phyloP scores from a whole-genome alignment of 306 rosid species.

The Clitoria ternatea region DNA sequence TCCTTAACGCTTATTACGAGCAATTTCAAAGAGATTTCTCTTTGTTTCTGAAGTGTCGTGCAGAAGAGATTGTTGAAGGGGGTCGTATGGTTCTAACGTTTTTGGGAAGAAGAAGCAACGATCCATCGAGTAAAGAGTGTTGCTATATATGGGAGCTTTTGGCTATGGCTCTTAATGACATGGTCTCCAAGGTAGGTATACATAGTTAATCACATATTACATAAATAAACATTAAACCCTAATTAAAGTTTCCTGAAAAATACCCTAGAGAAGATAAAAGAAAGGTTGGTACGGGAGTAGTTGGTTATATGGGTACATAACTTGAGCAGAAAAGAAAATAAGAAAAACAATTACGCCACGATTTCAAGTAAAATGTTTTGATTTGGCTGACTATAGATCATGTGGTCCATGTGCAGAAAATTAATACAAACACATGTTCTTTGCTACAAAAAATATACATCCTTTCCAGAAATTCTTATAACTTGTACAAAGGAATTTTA shows the following conservation, averaged over 20 bases:
- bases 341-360: background rate
- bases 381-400: background rate
- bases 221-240: too few relatives aligned
- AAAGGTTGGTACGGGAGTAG: too few relatives aligned
- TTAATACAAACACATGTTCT: background rate
- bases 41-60: conserved; percentile 42
- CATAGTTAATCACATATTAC: too few relatives aligned
- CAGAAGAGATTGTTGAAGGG: conserved; percentile 41
- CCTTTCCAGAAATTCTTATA: too few relatives aligned
- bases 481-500: too few relatives aligned
- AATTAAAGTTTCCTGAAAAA: too few relatives aligned
- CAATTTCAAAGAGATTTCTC: conserved; percentile 56
- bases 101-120: conserved; percentile 50
- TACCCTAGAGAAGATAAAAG: too few relatives aligned
- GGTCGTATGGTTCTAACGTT: conserved; percentile 54
- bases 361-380: background rate
- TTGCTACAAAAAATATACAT: too few relatives aligned
- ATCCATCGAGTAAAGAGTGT: conserved; percentile 46
- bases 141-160: conserved; percentile 58
- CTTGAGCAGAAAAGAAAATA: too few relatives aligned
- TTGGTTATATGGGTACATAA: too few relatives aligned
- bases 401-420: background rate
- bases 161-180: conserved; percentile 43
- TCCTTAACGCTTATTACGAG: conserved; percentile 39
- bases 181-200: conserved; percentile 40